Evolutionary conservation across 1,284 basidiomycete species (phyloP).

Genomic region (Puccinia coronata): DNA sequence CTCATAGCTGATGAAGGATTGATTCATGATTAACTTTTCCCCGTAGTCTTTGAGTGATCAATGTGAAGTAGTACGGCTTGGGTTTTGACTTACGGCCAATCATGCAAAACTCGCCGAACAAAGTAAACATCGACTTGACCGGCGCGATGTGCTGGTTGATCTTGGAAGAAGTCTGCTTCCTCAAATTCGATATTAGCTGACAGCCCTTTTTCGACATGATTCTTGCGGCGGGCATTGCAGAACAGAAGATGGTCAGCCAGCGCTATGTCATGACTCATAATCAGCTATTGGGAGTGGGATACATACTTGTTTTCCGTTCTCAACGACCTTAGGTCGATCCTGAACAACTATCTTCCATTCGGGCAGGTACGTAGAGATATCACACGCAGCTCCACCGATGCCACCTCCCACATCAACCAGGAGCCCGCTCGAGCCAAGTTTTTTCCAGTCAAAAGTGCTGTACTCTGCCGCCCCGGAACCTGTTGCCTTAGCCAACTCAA

Average conservation of each 20-base stretch:
- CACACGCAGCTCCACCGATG: constrained; percentile 11
- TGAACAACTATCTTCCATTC: constrained; percentile 18
- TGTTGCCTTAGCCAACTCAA: neutral
- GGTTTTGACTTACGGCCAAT: constrained; percentile 18
- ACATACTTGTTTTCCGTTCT: neutral
- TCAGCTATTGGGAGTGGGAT: too few species aligned
- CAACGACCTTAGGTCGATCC: constrained; percentile 20
- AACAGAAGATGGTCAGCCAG: too few species aligned
- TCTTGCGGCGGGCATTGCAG: too few species aligned
- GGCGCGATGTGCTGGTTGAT: constrained; percentile 9
- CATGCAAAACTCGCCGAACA: constrained; percentile 22
- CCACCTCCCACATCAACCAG: constrained; percentile 26
- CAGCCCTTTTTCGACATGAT: too few species aligned
- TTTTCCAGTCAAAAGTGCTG: constrained; percentile 5
- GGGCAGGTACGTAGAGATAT: neutral
- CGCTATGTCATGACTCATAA: too few species aligned
- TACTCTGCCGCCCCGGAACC: neutral
- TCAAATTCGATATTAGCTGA: constrained; percentile 16
- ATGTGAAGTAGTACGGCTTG: too few species aligned
- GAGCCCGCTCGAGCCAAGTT: neutral
- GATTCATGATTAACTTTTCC: neutral
- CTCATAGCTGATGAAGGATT: neutral
- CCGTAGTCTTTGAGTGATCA: too few species aligned
- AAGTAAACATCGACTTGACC: neutral
- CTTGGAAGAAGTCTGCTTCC: constrained; percentile 2